phyloP scores from a whole-genome alignment of 148 eudicot genomes.

The Diospyros kaki region DNA sequence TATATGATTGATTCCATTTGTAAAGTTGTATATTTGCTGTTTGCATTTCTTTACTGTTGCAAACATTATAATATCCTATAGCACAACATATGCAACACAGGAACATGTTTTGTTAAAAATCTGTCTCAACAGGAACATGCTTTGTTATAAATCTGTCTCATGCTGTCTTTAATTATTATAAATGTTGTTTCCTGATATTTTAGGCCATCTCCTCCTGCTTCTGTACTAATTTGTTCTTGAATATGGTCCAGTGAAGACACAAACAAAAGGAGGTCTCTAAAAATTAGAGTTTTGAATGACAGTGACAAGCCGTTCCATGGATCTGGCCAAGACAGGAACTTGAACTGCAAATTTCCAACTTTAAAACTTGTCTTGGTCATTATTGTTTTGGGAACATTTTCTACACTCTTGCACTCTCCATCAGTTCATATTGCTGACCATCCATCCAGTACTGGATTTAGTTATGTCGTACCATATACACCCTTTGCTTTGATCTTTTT shows the following conservation, averaged over 20 bases:
- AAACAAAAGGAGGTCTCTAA: constrained; percentile 63
- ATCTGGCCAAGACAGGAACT: constrained; percentile 48
- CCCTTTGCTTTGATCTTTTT: constrained; percentile 2
- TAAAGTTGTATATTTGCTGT: neutral
- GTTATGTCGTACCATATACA: constrained; percentile 27
- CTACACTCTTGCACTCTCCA: constrained; percentile 56
- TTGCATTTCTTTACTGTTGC: neutral
- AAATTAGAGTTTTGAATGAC: constrained; percentile 57
- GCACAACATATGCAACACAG: neutral
- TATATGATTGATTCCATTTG: neutral
- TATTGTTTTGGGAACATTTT: constrained; percentile 57
- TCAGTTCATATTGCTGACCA: constrained; percentile 51
- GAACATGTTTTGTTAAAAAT: neutral
- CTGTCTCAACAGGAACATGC: neutral
- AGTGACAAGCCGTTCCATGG: constrained; percentile 52
- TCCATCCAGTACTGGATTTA: constrained; percentile 33
- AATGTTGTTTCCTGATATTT: constrained; percentile 11
- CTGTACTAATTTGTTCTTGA: constrained; percentile 9
- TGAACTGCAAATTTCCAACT: constrained; percentile 47
- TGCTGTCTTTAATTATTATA: constrained; percentile 7
- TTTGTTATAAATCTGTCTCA: neutral
- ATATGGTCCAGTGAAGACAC: constrained; percentile 59
- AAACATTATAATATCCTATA: neutral
- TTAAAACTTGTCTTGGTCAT: constrained; percentile 53
- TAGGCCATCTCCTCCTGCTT: neutral